Percentiles rank a stretch among this genome's conserved stretches.
Conservation (phyloP, 805 yeast species). For the Dipodascus geniculatus region DNA sequence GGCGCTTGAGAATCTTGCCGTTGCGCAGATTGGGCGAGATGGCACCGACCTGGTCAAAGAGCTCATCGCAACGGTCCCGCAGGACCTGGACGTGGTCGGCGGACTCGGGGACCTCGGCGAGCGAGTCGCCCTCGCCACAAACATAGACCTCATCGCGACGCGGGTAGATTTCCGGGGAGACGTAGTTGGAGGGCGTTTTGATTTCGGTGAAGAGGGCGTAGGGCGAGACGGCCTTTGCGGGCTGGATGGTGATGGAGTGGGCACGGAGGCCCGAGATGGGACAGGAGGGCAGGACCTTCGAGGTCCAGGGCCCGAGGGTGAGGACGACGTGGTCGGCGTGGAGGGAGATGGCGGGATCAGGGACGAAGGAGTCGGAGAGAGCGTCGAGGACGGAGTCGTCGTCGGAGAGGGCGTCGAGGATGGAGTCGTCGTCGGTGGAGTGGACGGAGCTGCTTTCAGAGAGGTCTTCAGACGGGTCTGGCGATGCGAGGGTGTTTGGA, state of each 20-base stretch:
- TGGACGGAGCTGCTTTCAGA: neutral
- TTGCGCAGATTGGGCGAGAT: slow-evolving; percentile 55
- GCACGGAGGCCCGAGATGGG: slow-evolving; percentile 93
- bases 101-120: slow-evolving; percentile 84
- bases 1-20: slow-evolving; percentile 70
- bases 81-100: slow-evolving; percentile 89
- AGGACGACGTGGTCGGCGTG: slow-evolving; percentile 66
- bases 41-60: slow-evolving; percentile 70
- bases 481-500: no score
- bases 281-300: slow-evolving; percentile 78
- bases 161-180: slow-evolving; percentile 90
- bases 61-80: slow-evolving; percentile 75
- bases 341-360: slow-evolving; percentile 20
- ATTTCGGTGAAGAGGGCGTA: slow-evolving; percentile 91
- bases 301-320: slow-evolving; percentile 95
- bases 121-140: slow-evolving; percentile 93
- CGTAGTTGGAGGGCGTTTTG: slow-evolving; percentile 45
- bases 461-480: neutral
- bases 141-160: slow-evolving; percentile 92
- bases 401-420: neutral
- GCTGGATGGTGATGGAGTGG: slow-evolving; percentile 85
- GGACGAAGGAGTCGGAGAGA: neutral
- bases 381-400: neutral
- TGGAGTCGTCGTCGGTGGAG: neutral
- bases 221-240: slow-evolving; percentile 74